Conservation (phyloP, 2,329 filamentous ascomycete species). For the Fulvia fulva region DNA sequence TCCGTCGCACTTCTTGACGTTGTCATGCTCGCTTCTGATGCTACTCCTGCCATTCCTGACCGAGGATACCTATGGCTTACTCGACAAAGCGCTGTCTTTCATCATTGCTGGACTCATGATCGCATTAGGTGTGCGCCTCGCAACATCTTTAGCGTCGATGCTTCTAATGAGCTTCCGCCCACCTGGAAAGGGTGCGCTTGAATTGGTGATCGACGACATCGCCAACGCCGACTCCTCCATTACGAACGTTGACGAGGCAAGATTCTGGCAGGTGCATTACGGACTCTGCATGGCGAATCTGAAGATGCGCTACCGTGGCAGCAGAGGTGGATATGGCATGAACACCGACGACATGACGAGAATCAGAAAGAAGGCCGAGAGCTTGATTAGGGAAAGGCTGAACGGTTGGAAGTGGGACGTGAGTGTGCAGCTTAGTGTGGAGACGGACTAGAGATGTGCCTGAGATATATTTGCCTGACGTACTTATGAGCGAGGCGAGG, state of each 20-base stretch:
- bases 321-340: conserved; percentile 58
- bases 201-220: conserved; percentile 78
- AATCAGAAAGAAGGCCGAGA: conserved; percentile 70
- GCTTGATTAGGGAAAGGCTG: conserved; percentile 77
- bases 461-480: not conserved
- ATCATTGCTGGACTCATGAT: conserved; percentile 88
- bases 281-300: conserved; percentile 94
- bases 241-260: conserved; percentile 76
- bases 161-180: conserved; percentile 83
- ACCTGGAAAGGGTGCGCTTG: conserved; percentile 49
- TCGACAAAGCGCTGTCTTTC: conserved; percentile 77
- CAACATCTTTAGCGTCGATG: conserved; percentile 85
- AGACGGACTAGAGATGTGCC: conserved; percentile 13
- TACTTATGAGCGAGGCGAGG: not conserved
- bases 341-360: conserved; percentile 58
- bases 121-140: conserved; percentile 74
- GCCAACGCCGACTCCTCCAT: conserved; percentile 69
- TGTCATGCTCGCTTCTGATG: conserved; percentile 78
- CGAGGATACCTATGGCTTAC: conserved; percentile 73
- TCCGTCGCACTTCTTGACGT: conserved; percentile 88
- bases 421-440: conserved; percentile 67
- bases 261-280: conserved; percentile 99
- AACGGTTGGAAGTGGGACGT: conserved; percentile 93
- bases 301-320: conserved; percentile 63
- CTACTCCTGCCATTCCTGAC: conserved; percentile 78